Percentiles rank a stretch among this genome's conserved stretches.
Evolutionary conservation across 441 rosid species (phyloP).

Genomic region (Bruguiera hainesii): DNA sequence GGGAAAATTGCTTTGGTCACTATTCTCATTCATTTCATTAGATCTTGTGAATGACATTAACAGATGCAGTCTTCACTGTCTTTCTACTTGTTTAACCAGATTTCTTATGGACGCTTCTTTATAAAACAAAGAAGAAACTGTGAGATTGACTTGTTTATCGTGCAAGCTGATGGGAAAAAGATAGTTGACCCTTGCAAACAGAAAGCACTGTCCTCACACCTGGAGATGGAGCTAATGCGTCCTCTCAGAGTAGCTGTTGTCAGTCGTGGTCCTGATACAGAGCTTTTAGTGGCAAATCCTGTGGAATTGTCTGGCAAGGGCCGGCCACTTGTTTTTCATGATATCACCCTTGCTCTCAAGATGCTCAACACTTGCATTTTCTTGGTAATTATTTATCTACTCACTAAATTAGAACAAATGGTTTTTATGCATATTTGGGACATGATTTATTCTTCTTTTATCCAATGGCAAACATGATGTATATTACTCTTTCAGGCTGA

Average conservation of each 20-base stretch:
- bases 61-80: conserved; percentile 6
- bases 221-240: conserved; percentile 58
- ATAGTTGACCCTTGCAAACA: conserved; percentile 81
- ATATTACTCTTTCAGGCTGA: conserved; percentile 51
- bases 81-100: conserved; percentile 34
- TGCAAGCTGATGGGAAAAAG: conserved; percentile 82
- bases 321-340: conserved; percentile 85
- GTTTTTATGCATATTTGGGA: not conserved
- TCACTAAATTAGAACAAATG: not conserved
- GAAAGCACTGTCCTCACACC: conserved; percentile 50
- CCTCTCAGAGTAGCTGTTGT: conserved; percentile 81
- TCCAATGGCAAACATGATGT: not conserved
- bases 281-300: conserved; percentile 83
- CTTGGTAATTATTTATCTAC: conserved; percentile 43
- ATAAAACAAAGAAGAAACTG: conserved; percentile 50
- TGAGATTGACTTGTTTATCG: conserved; percentile 79
- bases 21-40: not conserved
- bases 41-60: not conserved
- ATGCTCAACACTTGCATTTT: conserved; percentile 71
- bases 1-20: not conserved
- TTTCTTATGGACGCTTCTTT: conserved; percentile 84
- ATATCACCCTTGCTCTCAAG: conserved; percentile 78
- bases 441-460: not conserved
- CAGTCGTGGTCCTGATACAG: conserved; percentile 84
- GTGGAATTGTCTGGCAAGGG: conserved; percentile 93